Evolutionary conservation across 768 basidiomycete genomes (phyloP).

Genomic region (Phylloporus arenicola): DNA sequence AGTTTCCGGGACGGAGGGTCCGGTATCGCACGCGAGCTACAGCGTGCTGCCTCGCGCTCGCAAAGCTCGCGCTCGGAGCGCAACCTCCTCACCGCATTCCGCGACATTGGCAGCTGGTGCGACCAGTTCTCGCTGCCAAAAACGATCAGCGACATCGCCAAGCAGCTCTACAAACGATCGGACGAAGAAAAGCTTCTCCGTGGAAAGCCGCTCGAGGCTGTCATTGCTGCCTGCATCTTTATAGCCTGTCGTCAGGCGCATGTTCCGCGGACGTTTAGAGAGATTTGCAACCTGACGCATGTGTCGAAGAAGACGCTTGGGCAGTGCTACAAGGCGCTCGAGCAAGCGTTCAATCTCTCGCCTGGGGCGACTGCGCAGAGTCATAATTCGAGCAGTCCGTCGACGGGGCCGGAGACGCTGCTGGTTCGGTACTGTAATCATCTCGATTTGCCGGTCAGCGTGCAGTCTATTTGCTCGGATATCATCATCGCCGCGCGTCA

Average conservation of each 20-base stretch:
- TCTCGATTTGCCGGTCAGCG: constrained; percentile 74
- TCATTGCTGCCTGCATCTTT: constrained; percentile 97
- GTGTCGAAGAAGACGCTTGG: constrained; percentile 93
- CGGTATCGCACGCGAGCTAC: constrained; percentile 86
- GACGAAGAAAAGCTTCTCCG: constrained; percentile 92
- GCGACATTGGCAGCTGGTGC: constrained; percentile 90
- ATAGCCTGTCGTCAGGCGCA: constrained; percentile 94
- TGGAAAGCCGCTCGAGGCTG: constrained; percentile 86
- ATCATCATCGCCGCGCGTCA: constrained; percentile 77
- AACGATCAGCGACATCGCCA: constrained; percentile 91
- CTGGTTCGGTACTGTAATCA: constrained; percentile 94
- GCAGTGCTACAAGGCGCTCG: constrained; percentile 88
- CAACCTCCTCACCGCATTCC: constrained; percentile 82
- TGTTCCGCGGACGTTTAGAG: constrained; percentile 93
- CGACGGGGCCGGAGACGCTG: constrained; percentile 77
- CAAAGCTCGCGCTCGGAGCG: constrained; percentile 77
- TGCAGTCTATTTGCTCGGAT: constrained; percentile 79
- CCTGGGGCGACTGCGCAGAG: constrained; percentile 68
- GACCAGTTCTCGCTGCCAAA: constrained; percentile 93
- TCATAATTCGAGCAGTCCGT: constrained; percentile 33
- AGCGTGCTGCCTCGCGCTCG: constrained; percentile 83
- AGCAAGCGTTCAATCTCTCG: constrained; percentile 82
- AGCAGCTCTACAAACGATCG: constrained; percentile 94
- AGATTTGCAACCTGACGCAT: constrained; percentile 88
- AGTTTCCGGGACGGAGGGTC: constrained; percentile 94